These are phyloP conservation scores for Gnomoniopsis smithogilvyi DNA, from an alignment of 2,329 filamentous ascomycete genomes.

Conservation along the genomic window DNA sequence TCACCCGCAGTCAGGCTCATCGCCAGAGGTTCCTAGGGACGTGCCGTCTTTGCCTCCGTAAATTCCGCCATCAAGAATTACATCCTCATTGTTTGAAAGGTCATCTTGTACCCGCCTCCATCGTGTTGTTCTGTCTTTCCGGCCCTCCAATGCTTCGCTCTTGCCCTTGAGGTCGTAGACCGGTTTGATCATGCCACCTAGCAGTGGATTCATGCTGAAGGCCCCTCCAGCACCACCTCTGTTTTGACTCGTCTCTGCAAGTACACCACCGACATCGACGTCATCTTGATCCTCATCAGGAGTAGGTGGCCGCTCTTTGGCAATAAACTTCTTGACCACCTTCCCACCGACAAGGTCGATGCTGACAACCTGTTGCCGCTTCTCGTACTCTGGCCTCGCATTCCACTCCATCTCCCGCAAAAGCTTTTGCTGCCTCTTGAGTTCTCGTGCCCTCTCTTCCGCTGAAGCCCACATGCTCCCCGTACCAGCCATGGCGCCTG, in stretches of 20 bases:
- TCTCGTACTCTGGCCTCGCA: conserved; percentile 82
- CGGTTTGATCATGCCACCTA: conserved; percentile 64
- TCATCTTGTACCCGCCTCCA: conserved; percentile 64
- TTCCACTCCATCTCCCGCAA: conserved; percentile 85
- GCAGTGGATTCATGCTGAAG: conserved; percentile 67
- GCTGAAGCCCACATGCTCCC: conserved; percentile 79
- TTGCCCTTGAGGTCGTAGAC: conserved; percentile 55
- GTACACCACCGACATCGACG: conserved; percentile 29
- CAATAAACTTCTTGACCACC: conserved; percentile 69
- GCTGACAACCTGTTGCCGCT: conserved; percentile 77
- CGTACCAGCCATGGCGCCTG: conserved; percentile 38
- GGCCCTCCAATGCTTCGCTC: conserved; percentile 38
- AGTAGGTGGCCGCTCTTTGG: conserved; percentile 54
- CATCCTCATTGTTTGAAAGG: conserved; percentile 52
- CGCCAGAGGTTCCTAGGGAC: conserved; percentile 19
- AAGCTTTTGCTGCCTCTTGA: conserved; percentile 82
- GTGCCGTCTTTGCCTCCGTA: conserved; percentile 35
- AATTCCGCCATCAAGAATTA: conserved; percentile 57
- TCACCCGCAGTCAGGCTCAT: conserved; percentile 40
- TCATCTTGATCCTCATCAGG: conserved; percentile 39
- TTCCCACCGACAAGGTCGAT: conserved; percentile 78
- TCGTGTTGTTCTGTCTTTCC: conserved; percentile 39
- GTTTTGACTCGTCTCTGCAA: conserved; percentile 34
- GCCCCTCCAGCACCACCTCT: conserved; percentile 45
- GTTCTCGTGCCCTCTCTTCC: conserved; percentile 74